Conservation (phyloP, 208 protist genomes). For the Leishmania gerbilli region DNA sequence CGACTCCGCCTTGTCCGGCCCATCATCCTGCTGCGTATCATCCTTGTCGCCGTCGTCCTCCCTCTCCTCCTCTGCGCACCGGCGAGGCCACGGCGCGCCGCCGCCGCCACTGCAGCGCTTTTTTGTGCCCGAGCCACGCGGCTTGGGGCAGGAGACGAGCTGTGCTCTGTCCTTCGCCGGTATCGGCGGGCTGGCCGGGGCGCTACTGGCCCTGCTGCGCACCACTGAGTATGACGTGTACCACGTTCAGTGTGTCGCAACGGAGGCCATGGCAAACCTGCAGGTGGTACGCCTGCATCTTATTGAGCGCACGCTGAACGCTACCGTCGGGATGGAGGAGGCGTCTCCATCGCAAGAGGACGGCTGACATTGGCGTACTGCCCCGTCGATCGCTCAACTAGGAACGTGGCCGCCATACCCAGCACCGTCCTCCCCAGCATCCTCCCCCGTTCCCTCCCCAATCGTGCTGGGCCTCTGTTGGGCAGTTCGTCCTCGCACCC, state of each 20-base stretch:
- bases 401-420: background rate
- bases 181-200: background rate
- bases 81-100: background rate
- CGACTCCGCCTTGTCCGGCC: background rate
- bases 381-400: background rate
- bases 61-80: background rate
- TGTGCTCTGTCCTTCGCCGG: background rate
- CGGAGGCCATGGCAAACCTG: constrained; percentile 15
- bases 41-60: background rate
- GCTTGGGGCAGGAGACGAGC: background rate
- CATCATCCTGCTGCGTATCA: background rate
- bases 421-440: background rate
- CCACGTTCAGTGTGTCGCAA: constrained; percentile 11
- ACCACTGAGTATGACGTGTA: constrained; percentile 9
- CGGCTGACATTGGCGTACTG: background rate
- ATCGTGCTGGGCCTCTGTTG: background rate
- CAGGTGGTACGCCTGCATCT: constrained; percentile 11
- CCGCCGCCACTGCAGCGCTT: background rate
- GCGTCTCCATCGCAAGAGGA: background rate
- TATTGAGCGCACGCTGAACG: constrained; percentile 4
- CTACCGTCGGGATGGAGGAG: background rate
- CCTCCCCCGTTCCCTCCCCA: background rate
- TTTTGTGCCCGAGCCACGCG: background rate
- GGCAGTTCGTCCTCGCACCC: background rate
- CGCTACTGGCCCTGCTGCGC: constrained; percentile 2